phyloP scores from a whole-genome alignment of 139 green algal species.

The Pedinophyceae sp. region DNA sequence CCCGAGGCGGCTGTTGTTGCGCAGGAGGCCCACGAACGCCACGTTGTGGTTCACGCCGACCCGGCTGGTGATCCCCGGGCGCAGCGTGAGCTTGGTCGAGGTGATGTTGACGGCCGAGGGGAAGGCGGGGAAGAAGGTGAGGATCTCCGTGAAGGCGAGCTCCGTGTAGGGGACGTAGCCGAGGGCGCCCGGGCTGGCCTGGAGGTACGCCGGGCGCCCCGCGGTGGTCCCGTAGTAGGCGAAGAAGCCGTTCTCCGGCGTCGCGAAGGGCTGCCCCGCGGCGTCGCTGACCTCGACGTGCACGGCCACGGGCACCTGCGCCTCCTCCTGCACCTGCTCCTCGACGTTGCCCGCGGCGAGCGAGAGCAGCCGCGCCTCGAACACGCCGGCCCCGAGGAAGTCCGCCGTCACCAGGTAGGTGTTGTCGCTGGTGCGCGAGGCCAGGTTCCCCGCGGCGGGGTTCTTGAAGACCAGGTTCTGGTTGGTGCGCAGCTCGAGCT shows the following conservation, averaged over 20 bases:
- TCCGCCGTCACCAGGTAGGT: neutral
- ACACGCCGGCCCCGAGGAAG: neutral
- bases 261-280: neutral
- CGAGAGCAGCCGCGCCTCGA: neutral
- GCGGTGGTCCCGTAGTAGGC: neutral
- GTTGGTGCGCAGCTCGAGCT: neutral
- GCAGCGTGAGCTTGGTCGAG: neutral
- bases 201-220: neutral
- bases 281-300: neutral
- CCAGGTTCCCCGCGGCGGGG: neutral
- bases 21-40: neutral
- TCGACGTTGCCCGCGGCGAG: neutral
- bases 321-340: no score
- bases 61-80: neutral
- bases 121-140: neutral
- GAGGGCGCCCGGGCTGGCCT: neutral
- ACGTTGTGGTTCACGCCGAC: neutral
- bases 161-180: neutral
- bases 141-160: neutral
- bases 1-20: neutral
- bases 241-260: neutral
- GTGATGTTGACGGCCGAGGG: neutral
- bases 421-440: neutral
- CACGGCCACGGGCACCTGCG: no score
- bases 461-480: neutral